Conservation (phyloP, 2,329 filamentous ascomycete genomes). For the Fusarium equiseti region DNA sequence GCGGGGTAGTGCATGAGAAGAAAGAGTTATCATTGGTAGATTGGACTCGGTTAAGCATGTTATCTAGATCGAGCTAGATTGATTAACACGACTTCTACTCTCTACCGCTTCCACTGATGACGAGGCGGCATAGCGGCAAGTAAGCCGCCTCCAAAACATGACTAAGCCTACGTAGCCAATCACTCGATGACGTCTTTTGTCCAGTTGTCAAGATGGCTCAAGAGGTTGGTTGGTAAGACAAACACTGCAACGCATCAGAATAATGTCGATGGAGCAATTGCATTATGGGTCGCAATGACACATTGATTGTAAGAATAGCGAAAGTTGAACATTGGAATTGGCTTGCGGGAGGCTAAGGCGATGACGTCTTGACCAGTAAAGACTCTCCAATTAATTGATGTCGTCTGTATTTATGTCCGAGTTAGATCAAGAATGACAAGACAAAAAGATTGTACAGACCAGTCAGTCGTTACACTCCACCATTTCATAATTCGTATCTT, state of each 20-base stretch:
- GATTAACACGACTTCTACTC: not conserved
- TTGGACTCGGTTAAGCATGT: not conserved
- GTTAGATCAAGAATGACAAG: not conserved
- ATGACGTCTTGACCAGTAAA: not conserved
- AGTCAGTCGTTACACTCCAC: not conserved
- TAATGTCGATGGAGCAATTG: not conserved
- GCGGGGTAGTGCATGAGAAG: not conserved
- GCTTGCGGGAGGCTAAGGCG: not conserved
- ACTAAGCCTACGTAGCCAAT: conserved; percentile 4
- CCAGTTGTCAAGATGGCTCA: not conserved
- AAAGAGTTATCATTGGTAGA: not conserved
- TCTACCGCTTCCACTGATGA: not conserved
- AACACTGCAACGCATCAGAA: not conserved
- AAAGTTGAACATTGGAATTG: not conserved
- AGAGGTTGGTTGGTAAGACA: not conserved
- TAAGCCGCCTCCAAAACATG: not conserved
- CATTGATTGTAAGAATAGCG: not conserved
- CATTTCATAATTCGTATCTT: not conserved
- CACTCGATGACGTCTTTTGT: not conserved
- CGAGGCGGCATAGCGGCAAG: conserved; percentile 1
- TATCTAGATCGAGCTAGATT: conserved; percentile 6
- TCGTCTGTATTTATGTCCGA: not conserved
- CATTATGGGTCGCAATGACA: not conserved
- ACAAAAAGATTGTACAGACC: not conserved
- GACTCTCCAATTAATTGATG: not conserved